phyloP scores from a whole-genome alignment of 495 filamentous ascomycete genomes.

The Cercophora samala region DNA sequence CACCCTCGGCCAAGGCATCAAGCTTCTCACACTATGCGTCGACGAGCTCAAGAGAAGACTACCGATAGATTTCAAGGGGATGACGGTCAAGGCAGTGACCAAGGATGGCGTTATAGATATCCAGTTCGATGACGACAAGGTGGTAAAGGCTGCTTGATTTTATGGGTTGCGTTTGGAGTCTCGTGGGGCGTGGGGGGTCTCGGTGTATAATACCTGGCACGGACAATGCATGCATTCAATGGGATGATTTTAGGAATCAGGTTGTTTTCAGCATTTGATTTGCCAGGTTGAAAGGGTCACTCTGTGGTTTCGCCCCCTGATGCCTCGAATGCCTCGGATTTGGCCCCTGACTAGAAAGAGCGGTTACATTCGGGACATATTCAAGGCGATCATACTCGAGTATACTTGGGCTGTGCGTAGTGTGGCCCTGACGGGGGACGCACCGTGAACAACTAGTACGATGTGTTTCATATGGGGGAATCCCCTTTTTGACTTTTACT shows the following conservation, averaged over 20 bases:
- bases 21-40: constrained; percentile 88
- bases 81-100: constrained; percentile 86
- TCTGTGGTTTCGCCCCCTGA: background rate
- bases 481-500: background rate
- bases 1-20: constrained; percentile 76
- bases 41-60: constrained; percentile 94
- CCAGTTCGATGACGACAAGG: constrained; percentile 74
- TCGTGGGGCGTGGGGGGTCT: constrained; percentile 14
- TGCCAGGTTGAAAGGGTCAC: background rate
- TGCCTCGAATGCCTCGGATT: constrained; percentile 11
- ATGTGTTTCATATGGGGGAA: background rate
- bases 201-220: constrained; percentile 33
- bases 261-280: constrained; percentile 9
- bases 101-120: constrained; percentile 84
- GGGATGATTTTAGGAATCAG: background rate
- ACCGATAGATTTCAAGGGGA: constrained; percentile 97
- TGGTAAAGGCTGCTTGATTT: constrained; percentile 61
- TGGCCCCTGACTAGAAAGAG: constrained; percentile 4
- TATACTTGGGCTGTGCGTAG: constrained; percentile 7
- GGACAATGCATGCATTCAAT: constrained; percentile 16
- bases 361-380: constrained; percentile 10
- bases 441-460: background rate
- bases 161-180: constrained; percentile 8
- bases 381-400: constrained; percentile 18
- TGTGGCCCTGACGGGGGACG: background rate